Conservation (phyloP, 2,329 filamentous ascomycete genomes). For the Graphiopsis chlorocephala region DNA sequence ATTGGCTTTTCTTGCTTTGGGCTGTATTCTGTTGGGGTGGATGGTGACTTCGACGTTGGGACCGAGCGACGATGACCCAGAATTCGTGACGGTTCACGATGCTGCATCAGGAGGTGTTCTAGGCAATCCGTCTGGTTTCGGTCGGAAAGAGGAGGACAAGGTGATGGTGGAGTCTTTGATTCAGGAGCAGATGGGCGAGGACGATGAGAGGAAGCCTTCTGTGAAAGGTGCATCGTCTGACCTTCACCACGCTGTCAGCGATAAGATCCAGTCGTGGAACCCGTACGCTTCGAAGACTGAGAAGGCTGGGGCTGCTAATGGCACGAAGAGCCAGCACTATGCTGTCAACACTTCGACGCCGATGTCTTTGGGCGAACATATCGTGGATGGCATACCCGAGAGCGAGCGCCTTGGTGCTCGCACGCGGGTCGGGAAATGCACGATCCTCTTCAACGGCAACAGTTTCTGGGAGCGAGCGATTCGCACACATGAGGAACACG, state of each 20-base stretch:
- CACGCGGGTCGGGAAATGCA: conserved; percentile 39
- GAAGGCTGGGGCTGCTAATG: neutral
- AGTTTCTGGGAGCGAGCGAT: conserved; percentile 42
- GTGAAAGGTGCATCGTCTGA: conserved; percentile 34
- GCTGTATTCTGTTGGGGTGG: conserved; percentile 33
- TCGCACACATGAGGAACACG: conserved; percentile 41
- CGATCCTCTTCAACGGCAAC: conserved; percentile 39
- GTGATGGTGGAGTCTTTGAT: neutral
- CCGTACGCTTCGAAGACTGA: conserved; percentile 20
- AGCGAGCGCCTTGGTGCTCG: conserved; percentile 31
- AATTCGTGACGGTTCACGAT: conserved; percentile 17
- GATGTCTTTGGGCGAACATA: conserved; percentile 21
- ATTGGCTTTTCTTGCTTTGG: conserved; percentile 24
- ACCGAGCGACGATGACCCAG: conserved; percentile 15
- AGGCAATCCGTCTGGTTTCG: conserved; percentile 26
- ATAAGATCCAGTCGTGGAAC: conserved; percentile 33
- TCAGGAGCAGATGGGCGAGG: neutral
- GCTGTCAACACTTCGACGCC: conserved; percentile 2
- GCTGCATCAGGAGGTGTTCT: conserved; percentile 23
- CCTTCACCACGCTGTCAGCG: conserved; percentile 33
- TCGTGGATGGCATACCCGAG: conserved; percentile 27
- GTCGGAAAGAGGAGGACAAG: conserved; percentile 14
- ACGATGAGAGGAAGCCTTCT: conserved; percentile 22
- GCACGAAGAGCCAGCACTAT: neutral
- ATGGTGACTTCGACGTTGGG: conserved; percentile 30